Percentiles rank a stretch among this genome's conserved stretches.
These are phyloP conservation scores for Apiotrichum porosum DNA, from an alignment of 1,284 basidiomycete species.

Conservation along the genomic window DNA sequence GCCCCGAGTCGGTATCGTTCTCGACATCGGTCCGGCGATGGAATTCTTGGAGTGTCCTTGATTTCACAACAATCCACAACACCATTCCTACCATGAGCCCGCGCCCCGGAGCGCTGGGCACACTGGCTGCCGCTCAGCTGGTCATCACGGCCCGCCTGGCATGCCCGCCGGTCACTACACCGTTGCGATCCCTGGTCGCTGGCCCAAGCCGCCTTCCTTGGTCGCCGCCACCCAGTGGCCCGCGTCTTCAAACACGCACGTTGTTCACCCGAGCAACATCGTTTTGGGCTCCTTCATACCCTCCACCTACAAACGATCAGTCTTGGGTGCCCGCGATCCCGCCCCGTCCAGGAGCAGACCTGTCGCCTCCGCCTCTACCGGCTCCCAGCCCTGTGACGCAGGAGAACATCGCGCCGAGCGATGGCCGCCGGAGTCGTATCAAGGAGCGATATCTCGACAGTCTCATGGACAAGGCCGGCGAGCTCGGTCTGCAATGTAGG, in stretches of 20 bases:
- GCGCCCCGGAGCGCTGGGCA: too few relatives aligned
- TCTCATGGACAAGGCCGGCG: conserved; percentile 48
- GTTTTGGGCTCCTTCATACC: conserved; percentile 25
- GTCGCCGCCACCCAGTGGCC: background rate
- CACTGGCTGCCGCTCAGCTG: background rate
- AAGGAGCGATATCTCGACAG: conserved; percentile 42
- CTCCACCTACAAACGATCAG: background rate
- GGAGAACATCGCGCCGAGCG: conserved; percentile 4
- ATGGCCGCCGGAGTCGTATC: conserved; percentile 8
- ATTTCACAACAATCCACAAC: background rate
- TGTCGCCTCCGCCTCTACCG: conserved; percentile 6
- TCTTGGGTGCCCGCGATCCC: conserved; percentile 3
- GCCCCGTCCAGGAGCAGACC: background rate
- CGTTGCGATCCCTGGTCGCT: too few relatives aligned
- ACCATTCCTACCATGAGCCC: background rate
- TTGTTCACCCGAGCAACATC: conserved; percentile 11
- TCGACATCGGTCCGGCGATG: too few relatives aligned
- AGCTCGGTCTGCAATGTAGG: conserved; percentile 44
- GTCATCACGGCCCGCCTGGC: background rate
- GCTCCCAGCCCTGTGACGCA: conserved; percentile 7
- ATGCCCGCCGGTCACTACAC: too few relatives aligned
- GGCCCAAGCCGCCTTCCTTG: too few relatives aligned
- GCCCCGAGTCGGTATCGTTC: too few relatives aligned
- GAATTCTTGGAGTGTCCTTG: too few relatives aligned
- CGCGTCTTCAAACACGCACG: too few relatives aligned